Conservation (phyloP, 345 rosid species). For the Citropsis articulata region DNA sequence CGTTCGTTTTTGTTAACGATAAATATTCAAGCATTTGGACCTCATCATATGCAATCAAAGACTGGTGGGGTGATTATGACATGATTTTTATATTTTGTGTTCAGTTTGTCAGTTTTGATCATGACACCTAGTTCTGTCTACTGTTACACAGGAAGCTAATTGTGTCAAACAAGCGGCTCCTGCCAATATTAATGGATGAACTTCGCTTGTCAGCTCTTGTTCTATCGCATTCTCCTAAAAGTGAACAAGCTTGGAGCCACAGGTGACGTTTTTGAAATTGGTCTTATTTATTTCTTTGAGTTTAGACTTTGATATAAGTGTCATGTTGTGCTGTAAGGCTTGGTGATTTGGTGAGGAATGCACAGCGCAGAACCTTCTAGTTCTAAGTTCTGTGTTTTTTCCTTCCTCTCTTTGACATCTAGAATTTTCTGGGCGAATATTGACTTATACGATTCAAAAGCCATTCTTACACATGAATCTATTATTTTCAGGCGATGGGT, state of each 20-base stretch:
- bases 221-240: conserved; percentile 81
- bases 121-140: conserved; percentile 2
- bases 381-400: not conserved
- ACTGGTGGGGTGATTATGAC: not conserved
- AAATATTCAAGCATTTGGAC: not conserved
- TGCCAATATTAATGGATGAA: conserved; percentile 51
- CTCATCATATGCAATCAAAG: not conserved
- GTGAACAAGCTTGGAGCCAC: conserved; percentile 95
- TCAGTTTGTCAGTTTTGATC: conserved; percentile 12
- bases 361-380: not conserved
- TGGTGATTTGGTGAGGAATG: not conserved
- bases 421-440: not conserved
- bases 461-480: conserved; percentile 3
- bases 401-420: not conserved
- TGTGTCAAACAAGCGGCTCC: conserved; percentile 44
- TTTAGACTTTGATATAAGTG: not conserved
- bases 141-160: conserved; percentile 58
- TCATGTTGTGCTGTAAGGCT: not conserved
- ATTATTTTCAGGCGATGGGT: conserved; percentile 74
- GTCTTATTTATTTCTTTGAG: not conserved
- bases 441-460: not conserved
- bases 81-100: not conserved
- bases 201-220: conserved; percentile 69
- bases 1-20: not conserved
- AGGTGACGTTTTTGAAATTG: conserved; percentile 36